These are phyloP conservation scores for Zymoseptoria pseudotritici DNA, from an alignment of 2,329 filamentous ascomycete genomes.

Conservation along the genomic window DNA sequence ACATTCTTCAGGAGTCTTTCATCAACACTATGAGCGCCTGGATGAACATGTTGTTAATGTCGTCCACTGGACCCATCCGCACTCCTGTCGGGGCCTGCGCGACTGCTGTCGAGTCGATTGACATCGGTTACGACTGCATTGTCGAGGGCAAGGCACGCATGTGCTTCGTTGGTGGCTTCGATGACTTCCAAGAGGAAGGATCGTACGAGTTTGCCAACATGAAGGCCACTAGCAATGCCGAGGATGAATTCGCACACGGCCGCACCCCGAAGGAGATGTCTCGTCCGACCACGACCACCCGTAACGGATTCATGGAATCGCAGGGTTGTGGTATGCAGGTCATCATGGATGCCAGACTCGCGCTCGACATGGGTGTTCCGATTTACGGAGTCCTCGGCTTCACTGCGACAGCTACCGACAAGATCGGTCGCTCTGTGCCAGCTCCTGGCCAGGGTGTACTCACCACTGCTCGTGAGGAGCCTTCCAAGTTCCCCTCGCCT, in stretches of 20 bases:
- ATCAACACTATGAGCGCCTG: conserved; percentile 99
- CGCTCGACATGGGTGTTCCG: conserved; percentile 95
- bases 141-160: conserved; percentile 96
- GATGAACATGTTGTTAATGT: conserved; percentile 98
- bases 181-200: conserved; percentile 98
- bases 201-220: conserved; percentile 99
- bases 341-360: conserved; percentile 95
- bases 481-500: conserved; percentile 88
- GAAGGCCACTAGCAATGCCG: conserved; percentile 97
- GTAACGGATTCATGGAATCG: conserved; percentile 98
- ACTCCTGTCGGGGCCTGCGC: conserved; percentile 96
- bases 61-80: conserved; percentile 96
- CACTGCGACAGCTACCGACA: conserved; percentile 94
- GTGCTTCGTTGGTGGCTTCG: conserved; percentile 96
- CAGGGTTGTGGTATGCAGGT: conserved; percentile 97
- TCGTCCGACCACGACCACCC: conserved; percentile 88
- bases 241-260: conserved; percentile 91
- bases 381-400: conserved; percentile 92
- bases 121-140: conserved; percentile 97
- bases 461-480: conserved; percentile 85
- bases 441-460: conserved; percentile 95
- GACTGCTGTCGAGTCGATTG: conserved; percentile 92
- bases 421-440: conserved; percentile 95
- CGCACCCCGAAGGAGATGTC: conserved; percentile 97
- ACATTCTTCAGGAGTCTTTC: conserved; percentile 98